Evolutionary conservation across 164 flowering plant species (phyloP).

Genomic region (Macadamia tetraphylla): DNA sequence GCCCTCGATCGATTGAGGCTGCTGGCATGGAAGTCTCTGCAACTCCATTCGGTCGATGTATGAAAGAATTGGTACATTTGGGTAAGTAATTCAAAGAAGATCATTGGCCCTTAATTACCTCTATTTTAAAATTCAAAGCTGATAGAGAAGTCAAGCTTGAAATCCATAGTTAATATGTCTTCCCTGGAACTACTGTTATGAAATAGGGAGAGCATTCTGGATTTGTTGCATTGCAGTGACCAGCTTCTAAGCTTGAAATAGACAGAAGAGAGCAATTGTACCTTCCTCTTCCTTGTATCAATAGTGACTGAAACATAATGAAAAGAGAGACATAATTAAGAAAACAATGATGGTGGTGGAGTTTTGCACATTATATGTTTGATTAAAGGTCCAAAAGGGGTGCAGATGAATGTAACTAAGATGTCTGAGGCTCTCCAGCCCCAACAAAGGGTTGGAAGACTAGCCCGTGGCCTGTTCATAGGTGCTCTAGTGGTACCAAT

Average conservation of each 20-base stretch:
- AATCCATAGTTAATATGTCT: conserved; percentile 16
- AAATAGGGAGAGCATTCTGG: too few species aligned
- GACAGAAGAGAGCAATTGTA: conserved; percentile 48
- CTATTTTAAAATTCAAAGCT: too few species aligned
- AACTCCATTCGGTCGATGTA: too few species aligned
- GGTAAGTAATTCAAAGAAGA: too few species aligned
- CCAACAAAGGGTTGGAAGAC: conserved; percentile 57
- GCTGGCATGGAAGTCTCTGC: too few species aligned
- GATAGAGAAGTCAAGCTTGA: too few species aligned
- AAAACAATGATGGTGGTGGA: background rate
- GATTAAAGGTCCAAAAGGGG: background rate
- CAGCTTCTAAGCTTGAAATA: conserved; percentile 13
- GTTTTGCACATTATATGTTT: background rate
- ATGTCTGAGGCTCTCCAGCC: conserved; percentile 89
- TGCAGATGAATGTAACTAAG: too few species aligned
- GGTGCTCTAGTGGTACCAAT: conserved; percentile 81
- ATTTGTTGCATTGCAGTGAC: conserved; percentile 3
- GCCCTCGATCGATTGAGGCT: too few species aligned
- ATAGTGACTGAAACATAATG: conserved; percentile 54
- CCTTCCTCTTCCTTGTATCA: conserved; percentile 79
- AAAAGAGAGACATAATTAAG: background rate
- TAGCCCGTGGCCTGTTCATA: conserved; percentile 62
- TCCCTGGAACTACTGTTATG: conserved; percentile 36
- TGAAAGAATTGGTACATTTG: too few species aligned
- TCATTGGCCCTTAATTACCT: too few species aligned